Conservation (phyloP, 2,329 filamentous ascomycete genomes). For the Colletotrichum tanaceti region DNA sequence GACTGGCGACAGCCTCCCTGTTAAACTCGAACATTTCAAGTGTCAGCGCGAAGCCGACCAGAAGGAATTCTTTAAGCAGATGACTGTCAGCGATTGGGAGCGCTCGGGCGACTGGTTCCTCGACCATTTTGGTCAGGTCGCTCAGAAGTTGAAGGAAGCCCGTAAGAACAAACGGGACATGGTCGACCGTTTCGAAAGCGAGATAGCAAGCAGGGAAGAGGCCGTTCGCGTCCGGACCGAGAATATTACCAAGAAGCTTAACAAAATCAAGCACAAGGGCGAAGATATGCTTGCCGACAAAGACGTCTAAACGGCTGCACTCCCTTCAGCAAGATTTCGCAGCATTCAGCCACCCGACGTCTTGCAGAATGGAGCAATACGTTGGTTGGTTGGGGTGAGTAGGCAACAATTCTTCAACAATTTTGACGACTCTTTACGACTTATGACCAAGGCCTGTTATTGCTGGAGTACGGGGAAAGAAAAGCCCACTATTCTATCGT, state of each 20-base stretch:
- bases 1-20: conserved; percentile 56
- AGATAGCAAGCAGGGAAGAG: conserved; percentile 66
- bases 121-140: conserved; percentile 62
- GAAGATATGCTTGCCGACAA: conserved; percentile 65
- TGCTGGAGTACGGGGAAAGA: conserved; percentile 2
- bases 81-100: conserved; percentile 69
- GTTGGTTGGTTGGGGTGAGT: conserved; percentile 19
- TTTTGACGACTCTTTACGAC: conserved; percentile 38
- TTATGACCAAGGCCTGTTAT: conserved; percentile 30
- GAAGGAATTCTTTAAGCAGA: conserved; percentile 62
- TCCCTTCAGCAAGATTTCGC: background rate
- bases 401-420: conserved; percentile 26
- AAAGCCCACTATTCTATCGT: background rate
- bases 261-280: conserved; percentile 67
- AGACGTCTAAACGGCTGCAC: conserved; percentile 44
- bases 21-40: conserved; percentile 63
- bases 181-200: conserved; percentile 64
- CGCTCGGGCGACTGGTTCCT: conserved; percentile 70
- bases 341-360: background rate
- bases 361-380: background rate
- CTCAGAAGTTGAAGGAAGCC: conserved; percentile 60
- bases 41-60: conserved; percentile 59
- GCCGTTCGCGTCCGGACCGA: conserved; percentile 64
- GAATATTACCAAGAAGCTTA: conserved; percentile 65
- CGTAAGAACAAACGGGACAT: conserved; percentile 62